Base-by-base conservation (phyloP, 176 grass and related monocot species). In the Rhynchospora pubera region DNA sequence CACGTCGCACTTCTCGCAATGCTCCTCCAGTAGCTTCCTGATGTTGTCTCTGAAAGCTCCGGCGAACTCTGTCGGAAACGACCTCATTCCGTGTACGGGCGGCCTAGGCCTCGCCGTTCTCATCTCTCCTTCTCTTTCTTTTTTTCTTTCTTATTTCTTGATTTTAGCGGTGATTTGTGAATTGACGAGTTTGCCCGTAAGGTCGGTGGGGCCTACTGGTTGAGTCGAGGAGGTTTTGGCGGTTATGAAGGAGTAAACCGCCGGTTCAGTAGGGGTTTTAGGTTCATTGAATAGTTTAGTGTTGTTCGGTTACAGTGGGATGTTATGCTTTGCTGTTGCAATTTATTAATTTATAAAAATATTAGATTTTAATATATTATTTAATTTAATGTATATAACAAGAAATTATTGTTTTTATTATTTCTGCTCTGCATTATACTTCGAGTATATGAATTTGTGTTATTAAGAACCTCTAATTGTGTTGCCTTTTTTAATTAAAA, bases 11-110 rank as follows among this genome's bases (percentile, higher is more conserved):
- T 79, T 56, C 3, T 46, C 24, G 39, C 6, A 81, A 64, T 64
- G 46, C 58, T 52, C 43, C 42, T 64, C 79, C 19, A 81, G 0
- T 1, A 81, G 79, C 12, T 65, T 9, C 79, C 59, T 63, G 11
- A 81, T 65, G 22, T 81, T 81, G 60, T 81, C 79, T 48, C 79
- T 50, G 60, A 81, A 81, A 4, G 79, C 79, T 18, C 79, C 79
- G 79, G 79, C 6, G 79, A 65, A 81, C 60, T 81, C 79, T n/a
- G 8, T 28, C 11, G 79, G 79, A 65, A 81, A 81, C 79, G 44
- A 47, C 28, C 42, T 64, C 59, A 81, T 15, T 24, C 79, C 79
- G n/a, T 81, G 22, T 60, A 65, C 45, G 22, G 26, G 1, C 10
- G 55, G 2, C 6, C 39, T 60, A 26, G 26, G 0, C 6, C 39